Evolutionary conservation across 2,329 filamentous ascomycete species (phyloP), one percentile per base, ranked within the genome.

Genomic region (Fusarium anguioides): DNA sequence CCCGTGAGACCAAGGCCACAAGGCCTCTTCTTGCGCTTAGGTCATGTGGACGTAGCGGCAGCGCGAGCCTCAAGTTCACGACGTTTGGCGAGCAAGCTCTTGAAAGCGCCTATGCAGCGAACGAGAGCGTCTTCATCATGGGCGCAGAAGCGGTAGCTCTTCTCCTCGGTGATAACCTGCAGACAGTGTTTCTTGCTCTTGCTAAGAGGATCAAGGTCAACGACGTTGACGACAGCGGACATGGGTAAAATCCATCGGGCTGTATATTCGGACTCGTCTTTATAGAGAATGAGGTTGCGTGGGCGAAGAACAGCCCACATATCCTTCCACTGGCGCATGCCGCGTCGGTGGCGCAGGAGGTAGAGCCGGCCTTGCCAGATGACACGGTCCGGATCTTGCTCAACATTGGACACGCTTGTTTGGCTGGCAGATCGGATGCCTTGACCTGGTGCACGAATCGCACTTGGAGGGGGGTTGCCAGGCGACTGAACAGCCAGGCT

Each of bases 131-230:
- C 93, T 77, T 99, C 96, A 72, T 93, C 89, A 20, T 87, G 83
- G 0, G 94, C 88, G 74, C 90, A 92, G 68, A 96, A 91, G 27
- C 90, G 87, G 72, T 90, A 92, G 54, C 87, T 91, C 80, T 93
- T 96, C 75, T 98, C 95, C 72, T 97, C 95, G 33, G 91, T 92
- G 74, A 99, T 97, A 72, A 98, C 86, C 78, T 98, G 95, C 76
- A 98, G 84, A 78, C 96, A 98, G 75, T 92, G 89, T 44, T 85
- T 86, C 81, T 97, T 97, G 70, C 89, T 96, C 74, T 87, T 91
- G 73, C 91, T 95, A 65, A 97, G 82, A 0, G 94, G 91, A 70
- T 98, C 93, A 53, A 97, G 93, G 74, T 98, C 96, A 21, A 97
- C 94, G 2, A 93, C 94, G 71, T 96, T 92, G 72, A 98, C 91